Evolutionary conservation across 1,284 basidiomycete genomes (phyloP).

Genomic region (Ganoderma multipileum): DNA sequence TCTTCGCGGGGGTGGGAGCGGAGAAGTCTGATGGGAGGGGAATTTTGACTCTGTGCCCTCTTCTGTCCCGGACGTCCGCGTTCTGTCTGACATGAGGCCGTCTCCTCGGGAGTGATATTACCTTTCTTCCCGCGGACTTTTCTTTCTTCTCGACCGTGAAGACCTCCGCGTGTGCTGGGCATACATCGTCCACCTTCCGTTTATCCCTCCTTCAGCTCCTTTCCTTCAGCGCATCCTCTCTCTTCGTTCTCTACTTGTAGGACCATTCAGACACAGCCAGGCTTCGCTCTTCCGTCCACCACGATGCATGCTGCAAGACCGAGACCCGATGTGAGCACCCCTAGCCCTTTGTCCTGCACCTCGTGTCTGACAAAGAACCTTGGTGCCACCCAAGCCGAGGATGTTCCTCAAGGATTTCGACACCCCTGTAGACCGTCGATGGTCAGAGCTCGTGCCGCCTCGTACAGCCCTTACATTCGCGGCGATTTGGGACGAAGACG

Average conservation of each 20-base stretch:
- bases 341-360: slow-evolving; percentile 15
- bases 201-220: slow-evolving; percentile 12
- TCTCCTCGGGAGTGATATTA: slow-evolving; percentile 24
- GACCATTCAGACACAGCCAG: slow-evolving; percentile 7
- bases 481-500: slow-evolving; percentile 62
- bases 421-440: slow-evolving; percentile 43
- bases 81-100: slow-evolving; percentile 33
- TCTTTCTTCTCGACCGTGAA: slow-evolving; percentile 31
- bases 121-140: slow-evolving; percentile 23
- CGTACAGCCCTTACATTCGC: slow-evolving; percentile 63
- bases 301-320: slow-evolving; percentile 17
- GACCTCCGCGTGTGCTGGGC: slow-evolving; percentile 37
- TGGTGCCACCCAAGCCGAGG: slow-evolving; percentile 12
- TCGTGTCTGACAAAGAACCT: slow-evolving; percentile 10
- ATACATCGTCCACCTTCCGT: slow-evolving; percentile 27
- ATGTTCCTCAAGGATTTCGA: slow-evolving; percentile 31
- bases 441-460: slow-evolving; percentile 63
- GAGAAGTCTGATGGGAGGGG: slow-evolving; percentile 9
- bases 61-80: slow-evolving; percentile 25
- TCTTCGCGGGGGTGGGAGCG: slow-evolving; percentile 18
- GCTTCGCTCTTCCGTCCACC: slow-evolving; percentile 10
- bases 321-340: slow-evolving; percentile 18
- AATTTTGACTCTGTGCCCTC: slow-evolving; percentile 17
- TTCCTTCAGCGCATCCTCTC: slow-evolving; percentile 1
- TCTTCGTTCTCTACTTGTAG: slow-evolving; percentile 12